phyloP scores from a whole-genome alignment of 2,329 filamentous ascomycete species.

The Dactylella cylindrospora region DNA sequence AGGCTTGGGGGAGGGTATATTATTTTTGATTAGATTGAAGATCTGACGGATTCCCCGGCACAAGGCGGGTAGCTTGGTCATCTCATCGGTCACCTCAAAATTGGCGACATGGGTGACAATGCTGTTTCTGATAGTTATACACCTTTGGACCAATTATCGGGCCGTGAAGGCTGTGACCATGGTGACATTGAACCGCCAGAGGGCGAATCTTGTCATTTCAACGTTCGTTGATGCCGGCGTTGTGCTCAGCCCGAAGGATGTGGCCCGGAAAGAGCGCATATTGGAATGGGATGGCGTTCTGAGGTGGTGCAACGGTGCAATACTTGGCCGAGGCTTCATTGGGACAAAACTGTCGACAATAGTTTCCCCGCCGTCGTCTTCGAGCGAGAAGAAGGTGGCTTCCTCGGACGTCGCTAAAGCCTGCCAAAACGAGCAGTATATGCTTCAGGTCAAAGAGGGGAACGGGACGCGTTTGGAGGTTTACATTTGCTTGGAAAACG shows the following conservation, averaged over 20 bases:
- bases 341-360: conserved; percentile 56
- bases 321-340: conserved; percentile 60
- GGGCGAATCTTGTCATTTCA: conserved; percentile 75
- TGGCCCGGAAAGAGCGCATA: conserved; percentile 62
- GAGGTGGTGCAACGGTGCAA: conserved; percentile 55
- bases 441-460: conserved; percentile 60
- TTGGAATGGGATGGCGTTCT: conserved; percentile 68
- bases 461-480: conserved; percentile 54
- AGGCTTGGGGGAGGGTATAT: too few relatives aligned
- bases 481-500: conserved; percentile 66
- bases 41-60: conserved; percentile 48
- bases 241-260: conserved; percentile 66
- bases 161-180: conserved; percentile 83
- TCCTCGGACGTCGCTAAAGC: conserved; percentile 49
- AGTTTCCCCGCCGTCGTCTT: conserved; percentile 46
- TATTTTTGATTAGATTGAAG: conserved; percentile 17
- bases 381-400: conserved; percentile 37
- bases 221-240: conserved; percentile 58
- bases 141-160: conserved; percentile 81
- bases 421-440: conserved; percentile 59
- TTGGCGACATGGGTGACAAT: conserved; percentile 73
- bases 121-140: conserved; percentile 69
- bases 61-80: conserved; percentile 72
- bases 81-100: conserved; percentile 71
- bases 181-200: conserved; percentile 79